These are phyloP conservation scores for Colletotrichum godetiae DNA, from an alignment of 2,329 filamentous ascomycete genomes.

Conservation along the genomic window DNA sequence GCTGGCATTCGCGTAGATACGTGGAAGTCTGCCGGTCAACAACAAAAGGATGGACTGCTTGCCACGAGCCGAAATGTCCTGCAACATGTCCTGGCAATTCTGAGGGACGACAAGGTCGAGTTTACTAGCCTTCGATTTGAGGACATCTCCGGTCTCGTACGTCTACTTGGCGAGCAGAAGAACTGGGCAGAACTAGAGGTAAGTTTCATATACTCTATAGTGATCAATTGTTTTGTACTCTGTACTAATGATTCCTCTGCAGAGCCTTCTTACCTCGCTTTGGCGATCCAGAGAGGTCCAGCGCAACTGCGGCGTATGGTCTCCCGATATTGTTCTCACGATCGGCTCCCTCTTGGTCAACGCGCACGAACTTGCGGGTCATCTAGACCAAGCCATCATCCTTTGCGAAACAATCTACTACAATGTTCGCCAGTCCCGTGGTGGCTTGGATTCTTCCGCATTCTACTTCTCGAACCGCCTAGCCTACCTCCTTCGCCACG, in stretches of 20 bases:
- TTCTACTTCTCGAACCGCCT: constrained; percentile 44
- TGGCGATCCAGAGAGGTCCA: constrained; percentile 49
- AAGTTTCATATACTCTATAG: neutral
- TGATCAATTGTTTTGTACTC: neutral
- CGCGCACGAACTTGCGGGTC: constrained; percentile 42
- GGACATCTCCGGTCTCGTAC: constrained; percentile 57
- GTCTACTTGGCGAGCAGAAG: constrained; percentile 58
- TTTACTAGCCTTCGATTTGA: constrained; percentile 54
- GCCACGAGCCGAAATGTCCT: constrained; percentile 19
- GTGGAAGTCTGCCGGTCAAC: constrained; percentile 41
- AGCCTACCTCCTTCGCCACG: constrained; percentile 41
- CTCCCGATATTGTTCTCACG: constrained; percentile 41
- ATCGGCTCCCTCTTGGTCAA: constrained; percentile 46
- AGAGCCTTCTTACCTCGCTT: constrained; percentile 43
- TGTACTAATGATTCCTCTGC: neutral
- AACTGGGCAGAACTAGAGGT: constrained; percentile 58
- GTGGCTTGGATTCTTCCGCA: constrained; percentile 43
- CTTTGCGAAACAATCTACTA: constrained; percentile 47
- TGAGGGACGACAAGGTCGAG: constrained; percentile 55
- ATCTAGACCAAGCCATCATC: constrained; percentile 43
- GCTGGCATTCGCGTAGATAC: constrained; percentile 50
- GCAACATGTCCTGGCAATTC: constrained; percentile 50
- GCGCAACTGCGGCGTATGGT: constrained; percentile 41
- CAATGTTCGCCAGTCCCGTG: constrained; percentile 47
- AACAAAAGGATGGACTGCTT: constrained; percentile 42